These are phyloP conservation scores for Cenchrus fungigraminus DNA, from an alignment of 176 grass and related monocot genomes.

Conservation along the genomic window DNA sequence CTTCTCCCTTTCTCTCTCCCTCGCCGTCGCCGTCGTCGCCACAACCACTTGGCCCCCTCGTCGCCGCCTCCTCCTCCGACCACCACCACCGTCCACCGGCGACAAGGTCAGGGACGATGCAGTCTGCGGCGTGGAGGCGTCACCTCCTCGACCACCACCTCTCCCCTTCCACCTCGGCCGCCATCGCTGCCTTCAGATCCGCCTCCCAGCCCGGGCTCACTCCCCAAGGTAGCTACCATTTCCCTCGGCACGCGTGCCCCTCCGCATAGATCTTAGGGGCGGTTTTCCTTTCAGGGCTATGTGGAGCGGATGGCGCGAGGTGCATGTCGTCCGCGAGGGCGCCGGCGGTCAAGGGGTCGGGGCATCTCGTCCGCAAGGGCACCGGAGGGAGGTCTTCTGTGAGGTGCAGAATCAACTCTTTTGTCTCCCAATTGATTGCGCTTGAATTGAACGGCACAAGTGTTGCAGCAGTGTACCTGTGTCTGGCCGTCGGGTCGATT, in stretches of 20 bases:
- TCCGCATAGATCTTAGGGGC: conserved; percentile 29
- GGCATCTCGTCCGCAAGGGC: conserved; percentile 84
- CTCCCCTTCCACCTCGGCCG: conserved; percentile 32
- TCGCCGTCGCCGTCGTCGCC: background rate
- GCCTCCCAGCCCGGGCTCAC: conserved; percentile 27
- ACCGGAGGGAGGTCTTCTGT: conserved; percentile 91
- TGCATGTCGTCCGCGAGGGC: conserved; percentile 51
- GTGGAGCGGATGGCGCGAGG: conserved; percentile 64
- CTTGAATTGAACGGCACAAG: background rate
- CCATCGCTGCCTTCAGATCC: conserved; percentile 54
- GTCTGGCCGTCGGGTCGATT: background rate
- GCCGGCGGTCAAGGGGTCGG: conserved; percentile 69
- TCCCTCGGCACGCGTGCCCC: background rate
- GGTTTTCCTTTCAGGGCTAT: conserved; percentile 18
- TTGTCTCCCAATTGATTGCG: background rate
- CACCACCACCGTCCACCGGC: conserved; percentile 27
- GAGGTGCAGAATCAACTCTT: conserved; percentile 45
- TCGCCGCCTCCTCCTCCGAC: background rate
- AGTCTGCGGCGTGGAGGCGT: conserved; percentile 52
- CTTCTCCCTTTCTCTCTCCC: background rate
- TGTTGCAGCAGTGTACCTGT: background rate
- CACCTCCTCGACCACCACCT: conserved; percentile 54
- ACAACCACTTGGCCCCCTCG: conserved; percentile 13
- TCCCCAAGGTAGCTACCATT: conserved; percentile 41
- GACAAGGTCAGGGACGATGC: conserved; percentile 48